A percentile compares a stretch with the other conserved stretches of the same genome.
phyloP scores from a whole-genome alignment of 2,329 filamentous ascomycete species.

The Nemania sp. region DNA sequence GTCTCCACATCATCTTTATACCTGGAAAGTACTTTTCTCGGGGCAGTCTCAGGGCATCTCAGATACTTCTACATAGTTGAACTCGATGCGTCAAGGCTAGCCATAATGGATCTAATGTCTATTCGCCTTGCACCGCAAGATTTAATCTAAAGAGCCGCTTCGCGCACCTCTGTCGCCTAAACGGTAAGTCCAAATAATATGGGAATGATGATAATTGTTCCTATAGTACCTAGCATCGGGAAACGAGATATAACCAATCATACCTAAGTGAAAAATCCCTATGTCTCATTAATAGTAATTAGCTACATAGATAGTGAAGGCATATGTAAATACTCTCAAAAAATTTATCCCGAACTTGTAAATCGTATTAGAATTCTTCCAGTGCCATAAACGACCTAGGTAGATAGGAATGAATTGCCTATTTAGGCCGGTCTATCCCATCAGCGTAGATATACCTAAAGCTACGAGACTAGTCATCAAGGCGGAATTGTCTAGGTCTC shows the following conservation, averaged over 20 bases:
- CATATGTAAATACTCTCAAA: conserved; percentile 16
- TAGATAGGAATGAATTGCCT: conserved; percentile 21
- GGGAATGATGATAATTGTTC: not conserved
- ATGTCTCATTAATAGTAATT: not conserved
- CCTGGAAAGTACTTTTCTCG: conserved; percentile 1
- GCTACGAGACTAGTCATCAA: conserved; percentile 9
- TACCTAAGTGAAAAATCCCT: not conserved
- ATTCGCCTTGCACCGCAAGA: not conserved
- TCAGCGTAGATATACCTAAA: conserved; percentile 15
- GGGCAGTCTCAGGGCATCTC: conserved; percentile 6
- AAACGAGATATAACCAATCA: not conserved
- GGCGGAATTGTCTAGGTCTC: conserved; percentile 7
- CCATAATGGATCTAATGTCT: not conserved
- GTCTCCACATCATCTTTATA: conserved; percentile 15
- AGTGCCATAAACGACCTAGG: not conserved
- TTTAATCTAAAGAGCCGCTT: conserved; percentile 16
- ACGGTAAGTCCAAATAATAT: not conserved
- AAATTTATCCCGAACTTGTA: conserved; percentile 3
- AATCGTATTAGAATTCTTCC: not conserved
- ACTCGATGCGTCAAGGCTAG: not conserved
- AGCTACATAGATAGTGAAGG: not conserved
- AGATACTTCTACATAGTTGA: not conserved
- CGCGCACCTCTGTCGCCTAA: not conserved
- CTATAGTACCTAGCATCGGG: not conserved
- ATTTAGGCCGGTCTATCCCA: conserved; percentile 10